phyloP scores from a whole-genome alignment of 306 rosid species.

The Adenanthera pavonina region DNA sequence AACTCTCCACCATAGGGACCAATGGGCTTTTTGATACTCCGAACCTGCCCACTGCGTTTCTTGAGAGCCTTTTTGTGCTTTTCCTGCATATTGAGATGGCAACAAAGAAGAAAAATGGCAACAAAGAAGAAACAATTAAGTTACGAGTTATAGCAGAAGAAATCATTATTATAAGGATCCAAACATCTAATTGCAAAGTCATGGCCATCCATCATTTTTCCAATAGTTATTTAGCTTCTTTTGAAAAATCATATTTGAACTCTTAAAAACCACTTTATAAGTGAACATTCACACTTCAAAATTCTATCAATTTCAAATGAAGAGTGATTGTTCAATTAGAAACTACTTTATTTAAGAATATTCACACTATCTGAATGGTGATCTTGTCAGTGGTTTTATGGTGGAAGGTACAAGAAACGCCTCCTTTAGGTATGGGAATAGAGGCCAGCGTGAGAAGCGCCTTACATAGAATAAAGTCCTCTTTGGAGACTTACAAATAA shows the following conservation, averaged over 20 bases:
- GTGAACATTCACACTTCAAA: not conserved
- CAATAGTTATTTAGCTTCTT: not conserved
- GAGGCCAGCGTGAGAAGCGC: not conserved
- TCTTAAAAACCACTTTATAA: not conserved
- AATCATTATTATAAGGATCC: not conserved
- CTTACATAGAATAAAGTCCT: not conserved
- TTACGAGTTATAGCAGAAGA: not conserved
- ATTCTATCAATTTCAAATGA: not conserved
- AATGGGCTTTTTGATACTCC: conserved; percentile 51
- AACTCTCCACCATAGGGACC: conserved; percentile 78
- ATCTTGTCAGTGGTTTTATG: conserved; percentile 79
- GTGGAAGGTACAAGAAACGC: conserved; percentile 56
- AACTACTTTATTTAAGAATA: conserved; percentile 13
- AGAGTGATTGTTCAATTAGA: conserved; percentile 1
- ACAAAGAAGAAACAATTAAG: conserved; percentile 1
- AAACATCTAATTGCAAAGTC: not conserved
- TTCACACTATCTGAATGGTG: conserved; percentile 66
- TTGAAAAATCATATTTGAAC: not conserved
- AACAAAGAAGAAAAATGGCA: conserved; percentile 11
- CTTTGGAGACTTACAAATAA: not conserved
- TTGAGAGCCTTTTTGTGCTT: conserved; percentile 72
- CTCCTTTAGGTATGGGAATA: conserved; percentile 39
- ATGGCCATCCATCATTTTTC: not conserved
- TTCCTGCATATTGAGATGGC: conserved; percentile 51
- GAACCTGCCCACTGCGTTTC: conserved; percentile 77